phyloP scores from a whole-genome alignment of 257 asterid species.

The Solanum piurae region DNA sequence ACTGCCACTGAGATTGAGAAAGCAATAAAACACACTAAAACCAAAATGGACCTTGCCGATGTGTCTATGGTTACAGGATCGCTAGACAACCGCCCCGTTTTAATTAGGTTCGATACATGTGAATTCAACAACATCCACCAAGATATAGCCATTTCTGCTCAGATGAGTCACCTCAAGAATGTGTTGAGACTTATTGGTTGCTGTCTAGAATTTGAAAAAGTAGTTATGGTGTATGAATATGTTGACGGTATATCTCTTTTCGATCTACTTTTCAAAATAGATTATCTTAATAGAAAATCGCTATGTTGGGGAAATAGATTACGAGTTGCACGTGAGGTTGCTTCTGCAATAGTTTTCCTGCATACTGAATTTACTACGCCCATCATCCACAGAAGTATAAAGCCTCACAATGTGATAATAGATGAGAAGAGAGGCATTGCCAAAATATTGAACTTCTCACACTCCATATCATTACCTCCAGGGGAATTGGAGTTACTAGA shows the following conservation, averaged over 20 bases:
- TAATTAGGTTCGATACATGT: background rate
- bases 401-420: background rate
- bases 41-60: too few relatives aligned
- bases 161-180: background rate
- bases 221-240: background rate
- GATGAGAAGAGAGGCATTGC: background rate
- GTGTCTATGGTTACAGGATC: background rate
- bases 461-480: background rate
- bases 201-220: fast-evolving
- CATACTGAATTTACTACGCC: background rate
- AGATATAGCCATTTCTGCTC: background rate
- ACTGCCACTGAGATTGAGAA: too few relatives aligned
- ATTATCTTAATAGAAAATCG: too few relatives aligned
- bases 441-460: background rate
- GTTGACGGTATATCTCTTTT: background rate
- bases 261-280: background rate
- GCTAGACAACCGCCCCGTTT: background rate
- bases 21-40: too few relatives aligned
- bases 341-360: background rate
- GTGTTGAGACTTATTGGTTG: background rate
- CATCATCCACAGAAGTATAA: background rate
- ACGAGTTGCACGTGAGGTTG: background rate
- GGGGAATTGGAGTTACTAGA: background rate
- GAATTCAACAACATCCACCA: background rate
- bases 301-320: background rate